Conservation (phyloP, 2,329 filamentous ascomycete species). For the Ophiostoma perfectum region DNA sequence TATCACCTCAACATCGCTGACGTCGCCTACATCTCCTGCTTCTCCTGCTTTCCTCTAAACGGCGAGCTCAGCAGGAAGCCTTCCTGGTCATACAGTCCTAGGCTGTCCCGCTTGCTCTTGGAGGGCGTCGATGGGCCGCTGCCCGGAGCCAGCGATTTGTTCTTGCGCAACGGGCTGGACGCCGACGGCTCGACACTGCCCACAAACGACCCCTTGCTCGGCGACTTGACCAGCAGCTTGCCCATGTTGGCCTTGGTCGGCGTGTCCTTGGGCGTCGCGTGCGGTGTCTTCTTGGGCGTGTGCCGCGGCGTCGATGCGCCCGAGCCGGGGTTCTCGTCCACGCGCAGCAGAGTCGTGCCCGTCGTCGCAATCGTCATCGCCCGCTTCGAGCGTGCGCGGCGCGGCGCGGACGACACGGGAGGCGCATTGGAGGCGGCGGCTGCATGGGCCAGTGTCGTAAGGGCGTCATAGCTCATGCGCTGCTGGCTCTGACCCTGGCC, state of each 20-base stretch:
- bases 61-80: slow-evolving; percentile 42
- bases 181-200: not conserved
- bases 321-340: slow-evolving; percentile 20
- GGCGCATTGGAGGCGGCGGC: slow-evolving; percentile 8
- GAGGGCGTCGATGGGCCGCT: slow-evolving; percentile 15
- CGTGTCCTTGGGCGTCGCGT: not conserved
- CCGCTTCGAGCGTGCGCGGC: slow-evolving; percentile 12
- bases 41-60: not conserved
- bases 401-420: slow-evolving; percentile 2
- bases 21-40: not conserved
- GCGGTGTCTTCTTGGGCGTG: slow-evolving; percentile 8
- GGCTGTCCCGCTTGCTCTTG: slow-evolving; percentile 32
- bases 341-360: slow-evolving; percentile 17
- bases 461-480: slow-evolving; percentile 3
- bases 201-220: not conserved
- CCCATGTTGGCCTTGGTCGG: slow-evolving; percentile 16
- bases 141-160: not conserved
- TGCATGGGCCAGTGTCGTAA: not conserved
- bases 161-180: not conserved
- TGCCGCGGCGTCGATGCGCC: slow-evolving; percentile 6
- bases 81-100: slow-evolving; percentile 43
- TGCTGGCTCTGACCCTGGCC: not conserved
- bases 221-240: slow-evolving; percentile 18
- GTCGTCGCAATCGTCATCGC: slow-evolving; percentile 16
- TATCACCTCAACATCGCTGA: not conserved